Evolutionary conservation across 1,284 basidiomycete genomes (phyloP), one percentile per base, ranked within the genome.

Genomic region (Acaromyces ingoldii): DNA sequence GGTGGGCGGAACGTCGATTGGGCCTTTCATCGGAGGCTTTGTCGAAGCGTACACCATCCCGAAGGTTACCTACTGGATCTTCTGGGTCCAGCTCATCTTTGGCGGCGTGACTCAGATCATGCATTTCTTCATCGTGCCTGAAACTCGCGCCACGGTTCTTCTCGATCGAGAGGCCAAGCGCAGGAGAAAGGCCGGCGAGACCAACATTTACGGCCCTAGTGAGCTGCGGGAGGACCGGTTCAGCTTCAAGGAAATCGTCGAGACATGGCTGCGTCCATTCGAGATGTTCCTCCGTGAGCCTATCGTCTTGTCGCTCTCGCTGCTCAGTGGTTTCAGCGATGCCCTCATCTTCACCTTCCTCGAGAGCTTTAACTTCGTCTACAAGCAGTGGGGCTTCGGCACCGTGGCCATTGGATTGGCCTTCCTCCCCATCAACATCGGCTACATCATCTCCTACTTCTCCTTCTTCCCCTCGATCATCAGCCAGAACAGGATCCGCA

Each of bases 271-370:
- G 0, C 61, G 77, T 30, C 77, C 77, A 5, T 76, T 76, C 57
- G 59, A 72, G 55, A 74, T 77, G 73, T 70, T 75, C 38, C 58
- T 63, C 13, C 63, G 65, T 9, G 78, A 79, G 52, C 78, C 78
- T 0, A 79, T 79, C 61, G 77, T 79, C n/a, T 66, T 78, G 11
- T 77, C 57, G 51, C 65, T 76, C 15, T 78, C 77, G 25, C 68
- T 78, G 11, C 65, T 79, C 10, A 76, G 74, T 19, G 77, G 78
- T 44, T 79, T 78, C 68, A 70, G 67, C 24, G 72, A 74, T 55
- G 69, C 67, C 41, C 62, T 75, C 43, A 78, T 79, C 58, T 79
- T 79, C 57, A 78, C 75, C 41, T 78, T 78, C 64, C 50, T 77
- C 37, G 74, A 79, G 56, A 70, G 73, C 0, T 78, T 77, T 66